phyloP scores from a whole-genome alignment of 2,329 filamentous ascomycete species.

The Phyllosticta citriasiana region DNA sequence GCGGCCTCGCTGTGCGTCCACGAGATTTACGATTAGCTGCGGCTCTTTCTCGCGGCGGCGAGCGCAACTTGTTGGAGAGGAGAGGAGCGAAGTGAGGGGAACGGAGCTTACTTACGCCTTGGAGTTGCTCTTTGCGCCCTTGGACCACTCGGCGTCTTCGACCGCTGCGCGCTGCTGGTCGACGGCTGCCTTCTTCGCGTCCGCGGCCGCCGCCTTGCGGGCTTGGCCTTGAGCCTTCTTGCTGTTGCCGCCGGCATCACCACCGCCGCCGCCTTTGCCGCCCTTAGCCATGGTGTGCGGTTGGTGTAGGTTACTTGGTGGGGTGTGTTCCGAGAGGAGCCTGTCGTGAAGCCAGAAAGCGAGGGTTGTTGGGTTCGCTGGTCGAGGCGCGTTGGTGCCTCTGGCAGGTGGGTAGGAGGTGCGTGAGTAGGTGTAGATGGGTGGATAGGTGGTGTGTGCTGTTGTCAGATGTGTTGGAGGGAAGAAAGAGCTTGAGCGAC shows the following conservation, averaged over 20 bases:
- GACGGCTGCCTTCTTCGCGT: conserved; percentile 64
- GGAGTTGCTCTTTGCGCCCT: conserved; percentile 71
- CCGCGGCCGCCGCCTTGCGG: conserved; percentile 81
- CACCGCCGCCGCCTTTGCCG: conserved; percentile 33
- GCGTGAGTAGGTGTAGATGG: neutral
- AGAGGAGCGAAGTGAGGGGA: neutral
- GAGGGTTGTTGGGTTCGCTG: neutral
- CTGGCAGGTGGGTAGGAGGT: neutral
- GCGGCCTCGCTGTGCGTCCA: conserved; percentile 61
- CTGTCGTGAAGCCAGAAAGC: neutral
- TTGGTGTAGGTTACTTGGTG: neutral
- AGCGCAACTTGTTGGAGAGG: neutral
- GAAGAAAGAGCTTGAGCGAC: neutral
- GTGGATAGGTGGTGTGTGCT: neutral
- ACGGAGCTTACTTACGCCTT: conserved; percentile 73
- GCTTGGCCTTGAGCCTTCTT: conserved; percentile 89
- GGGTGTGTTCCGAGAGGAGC: neutral
- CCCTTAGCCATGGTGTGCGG: conserved; percentile 51
- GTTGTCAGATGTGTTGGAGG: neutral
- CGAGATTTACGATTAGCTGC: neutral
- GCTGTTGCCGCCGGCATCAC: conserved; percentile 54
- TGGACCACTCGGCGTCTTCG: conserved; percentile 71
- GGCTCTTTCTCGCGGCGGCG: neutral
- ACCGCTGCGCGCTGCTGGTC: conserved; percentile 52
- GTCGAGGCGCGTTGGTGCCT: neutral